Base-by-base conservation (phyloP, 805 yeast species). In the Candida nanaspora region DNA sequence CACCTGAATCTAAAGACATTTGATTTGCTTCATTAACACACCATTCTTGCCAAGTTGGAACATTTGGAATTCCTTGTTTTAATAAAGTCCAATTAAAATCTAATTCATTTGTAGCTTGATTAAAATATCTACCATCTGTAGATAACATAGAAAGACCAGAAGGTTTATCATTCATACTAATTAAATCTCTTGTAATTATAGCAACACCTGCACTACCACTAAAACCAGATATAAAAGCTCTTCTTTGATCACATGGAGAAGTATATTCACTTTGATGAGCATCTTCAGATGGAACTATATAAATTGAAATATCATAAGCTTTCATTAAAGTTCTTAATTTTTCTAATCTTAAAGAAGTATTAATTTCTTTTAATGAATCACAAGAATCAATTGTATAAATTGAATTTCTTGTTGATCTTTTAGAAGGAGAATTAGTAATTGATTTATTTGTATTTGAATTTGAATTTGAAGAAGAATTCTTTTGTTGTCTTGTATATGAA, bases 241-340 rank as follows among this genome's bases (percentile, higher is more conserved):
- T 58, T 49, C 74, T 68, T 53, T 77, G 78, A 51, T 78, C 83
- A 37, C 61, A 59, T 3, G 68, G 49, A 1, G 80, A 65, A 20
- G 76, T 76, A 46, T 77, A 77, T 53, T 78, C 83, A n/a, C 75
- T 67, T 57, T 77, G 83, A 56, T 78, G 84, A 39, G 73, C 76
- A 57, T 78, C 84, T 55, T 76, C 81, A 9, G 79, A 71, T 7
- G 82, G 81, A 15, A 63, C 44, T 13, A 76, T 69, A 59, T 93
- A 91, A 27, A 86, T 80, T 10, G 82, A 86, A 30, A 91, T 57
- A 38, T 55, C 51, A 42, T 76, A 59, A 35, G 69, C 62, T 34
- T 70, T 72, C 89, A 93, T 86, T 45, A 72, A 67, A 32, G 62
- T 50, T 53, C 97, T 72, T 43, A 89, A 64, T 18, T 66, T 68